Base-by-base conservation (phyloP, 306 rosid species). In the Rosa rugosa region DNA sequence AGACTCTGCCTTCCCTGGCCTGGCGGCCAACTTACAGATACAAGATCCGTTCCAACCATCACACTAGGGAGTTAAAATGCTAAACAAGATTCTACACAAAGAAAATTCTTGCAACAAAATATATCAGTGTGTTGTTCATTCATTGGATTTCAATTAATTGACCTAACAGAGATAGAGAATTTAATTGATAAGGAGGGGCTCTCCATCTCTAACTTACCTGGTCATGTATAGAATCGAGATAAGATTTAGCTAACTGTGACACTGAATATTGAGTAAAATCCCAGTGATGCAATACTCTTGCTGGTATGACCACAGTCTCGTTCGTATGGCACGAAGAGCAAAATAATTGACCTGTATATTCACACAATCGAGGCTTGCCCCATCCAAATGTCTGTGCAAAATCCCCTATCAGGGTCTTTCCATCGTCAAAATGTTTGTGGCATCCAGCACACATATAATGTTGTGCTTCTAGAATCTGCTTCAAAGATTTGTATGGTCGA, bases 331-430 rank as follows among this genome's bases (percentile, higher is more conserved):
- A 96, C 17, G 91, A 93, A 80, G 91, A 85, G 86, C 99, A 93
- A 81, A 93, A 96, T 83, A 96, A 78, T 81, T 96, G 98, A 82
- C 94, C 84, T 67, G 92, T 91, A 83, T 96, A 96, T 82, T 93
- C 99, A 85, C 99, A 96, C 60, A 91, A 88, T 82, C 96, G 91
- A 82, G 98, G 96, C 85, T 86, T 96, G 40, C 99, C 97, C 98
- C 98, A 96, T 83, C 99, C 98, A 60, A 96, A 89, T 63, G 94
- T 86, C 86, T 88, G 89, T 72, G 93, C 98, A 85, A 96, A 86
- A 84, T 90, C 99, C 88, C 78, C 51, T 78, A 96, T 88, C 83
- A 82, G 71, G 41, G 93, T 86, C 83, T 82, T 95, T 45, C 89
- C 97, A 82, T 89, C 92, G 88, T 90, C 93, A 84, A 96, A 91